Evolutionary conservation across 2,329 filamentous ascomycete genomes (phyloP), one percentile per base, ranked within the genome.

Genomic region (Zymoseptoria crescenta): DNA sequence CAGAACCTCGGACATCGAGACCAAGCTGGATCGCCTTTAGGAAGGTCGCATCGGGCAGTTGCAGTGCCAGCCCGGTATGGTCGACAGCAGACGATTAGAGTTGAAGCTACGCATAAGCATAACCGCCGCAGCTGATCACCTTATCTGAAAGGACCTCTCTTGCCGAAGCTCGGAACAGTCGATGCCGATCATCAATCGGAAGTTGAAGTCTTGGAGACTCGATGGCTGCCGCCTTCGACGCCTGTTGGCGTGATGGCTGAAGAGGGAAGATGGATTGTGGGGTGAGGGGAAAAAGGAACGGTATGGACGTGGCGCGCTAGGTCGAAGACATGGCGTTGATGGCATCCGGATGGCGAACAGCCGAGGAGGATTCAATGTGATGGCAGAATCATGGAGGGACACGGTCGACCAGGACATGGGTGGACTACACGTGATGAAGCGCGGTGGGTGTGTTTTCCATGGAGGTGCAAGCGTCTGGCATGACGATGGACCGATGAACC

Each of bases 91-190:
- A 21, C 21, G 8, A 49, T 60, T 64, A 64, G 55, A 54, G 56
- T 66, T 64, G 52, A 52, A 54, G 49, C 59, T 66, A 62, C 56
- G 56, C 60, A 59, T 66, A 66, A 66, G 64, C 64, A 66, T 66
- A 64, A 63, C 41, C 55, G 52, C 56, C 53, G 58, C 60, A 60
- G 62, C 60, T 62, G 53, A 52, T 56, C 45, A 20, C 21, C 20
- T 56, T 13, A 27, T 48, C 29, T 55, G 51, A 4, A 4, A 24
- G 24, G 24, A 3, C 24, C 24, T 24, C 4, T 24, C 49, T 51
- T 61, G 58, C 21, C 29, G 35, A 41, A 16, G 10, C 35, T 41
- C 35, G 10, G 51, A 41, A 16, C 6, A 19, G 9, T 55, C 27
- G 27, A 21, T 28, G 52, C 19, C 24, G 21, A 54, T 27, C 52